These are phyloP conservation scores for Piper betle DNA, from an alignment of 164 flowering plant genomes.

Conservation along the genomic window DNA sequence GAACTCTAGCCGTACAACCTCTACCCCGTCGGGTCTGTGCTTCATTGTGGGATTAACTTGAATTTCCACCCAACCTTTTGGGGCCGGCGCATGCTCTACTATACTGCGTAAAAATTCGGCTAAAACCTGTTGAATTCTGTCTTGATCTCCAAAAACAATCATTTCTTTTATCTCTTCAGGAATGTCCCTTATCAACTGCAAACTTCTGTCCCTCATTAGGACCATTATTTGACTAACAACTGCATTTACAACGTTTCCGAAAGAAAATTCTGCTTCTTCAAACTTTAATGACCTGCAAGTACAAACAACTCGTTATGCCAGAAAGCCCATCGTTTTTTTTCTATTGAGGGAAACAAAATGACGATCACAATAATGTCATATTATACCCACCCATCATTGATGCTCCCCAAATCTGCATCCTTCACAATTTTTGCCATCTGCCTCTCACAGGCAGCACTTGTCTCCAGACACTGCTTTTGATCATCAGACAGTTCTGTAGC, in stretches of 20 bases:
- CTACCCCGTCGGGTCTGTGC: conserved; percentile 17
- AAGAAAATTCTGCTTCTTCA: conserved; percentile 35
- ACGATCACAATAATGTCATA: neutral
- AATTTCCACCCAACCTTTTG: conserved; percentile 64
- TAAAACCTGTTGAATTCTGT: conserved; percentile 50
- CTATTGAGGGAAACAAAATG: no score
- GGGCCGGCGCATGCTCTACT: conserved; percentile 33
- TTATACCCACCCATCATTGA: conserved; percentile 40
- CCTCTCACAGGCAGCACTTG: conserved; percentile 56
- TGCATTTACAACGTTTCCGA: conserved; percentile 47
- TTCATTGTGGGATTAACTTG: conserved; percentile 27
- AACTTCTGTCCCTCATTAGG: conserved; percentile 30
- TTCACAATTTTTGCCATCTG: conserved; percentile 46
- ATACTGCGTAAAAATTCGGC: conserved; percentile 47
- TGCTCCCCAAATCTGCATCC: conserved; percentile 27
- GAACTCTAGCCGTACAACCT: conserved; percentile 35
- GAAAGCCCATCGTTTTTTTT: neutral
- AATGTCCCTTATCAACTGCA: conserved; percentile 41
- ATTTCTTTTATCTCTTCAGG: conserved; percentile 41
- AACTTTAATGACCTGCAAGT: neutral
- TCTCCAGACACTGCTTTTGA: conserved; percentile 50
- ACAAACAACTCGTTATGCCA: neutral
- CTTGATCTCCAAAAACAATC: conserved; percentile 38
- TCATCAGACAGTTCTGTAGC: conserved; percentile 22
- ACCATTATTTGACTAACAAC: conserved; percentile 59